phyloP scores from a whole-genome alignment of 2,329 filamentous ascomycete species.

The Gaeumannomyces tritici region DNA sequence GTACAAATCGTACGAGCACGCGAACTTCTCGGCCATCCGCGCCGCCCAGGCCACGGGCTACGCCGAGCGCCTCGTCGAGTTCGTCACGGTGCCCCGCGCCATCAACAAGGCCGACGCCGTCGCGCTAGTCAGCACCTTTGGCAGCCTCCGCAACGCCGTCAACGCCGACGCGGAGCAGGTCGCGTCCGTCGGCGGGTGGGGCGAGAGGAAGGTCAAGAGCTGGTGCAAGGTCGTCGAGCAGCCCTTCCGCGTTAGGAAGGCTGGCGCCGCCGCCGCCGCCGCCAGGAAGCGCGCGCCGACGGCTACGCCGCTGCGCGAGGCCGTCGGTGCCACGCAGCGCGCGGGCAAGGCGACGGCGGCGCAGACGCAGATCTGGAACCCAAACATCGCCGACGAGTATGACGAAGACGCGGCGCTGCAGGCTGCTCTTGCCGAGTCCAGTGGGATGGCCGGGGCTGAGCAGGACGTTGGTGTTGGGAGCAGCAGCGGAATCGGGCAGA shows the following conservation, averaged over 20 bases:
- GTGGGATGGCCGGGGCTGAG: conserved; percentile 23
- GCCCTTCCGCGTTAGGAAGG: conserved; percentile 69
- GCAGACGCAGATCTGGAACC: conserved; percentile 28
- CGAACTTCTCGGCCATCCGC: conserved; percentile 68
- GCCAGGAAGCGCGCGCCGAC: conserved; percentile 7
- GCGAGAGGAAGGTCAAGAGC: conserved; percentile 83
- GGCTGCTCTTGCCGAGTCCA: conserved; percentile 36
- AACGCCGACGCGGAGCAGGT: conserved; percentile 85
- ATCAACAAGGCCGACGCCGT: conserved; percentile 95
- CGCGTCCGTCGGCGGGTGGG: conserved; percentile 80
- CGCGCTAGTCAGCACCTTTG: conserved; percentile 83
- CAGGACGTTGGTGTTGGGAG: conserved; percentile 5
- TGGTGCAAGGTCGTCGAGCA: conserved; percentile 79
- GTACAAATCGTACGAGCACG: conserved; percentile 90
- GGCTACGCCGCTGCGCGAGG: conserved; percentile 28
- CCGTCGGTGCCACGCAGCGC: conserved; percentile 12
- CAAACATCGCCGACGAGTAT: conserved; percentile 26
- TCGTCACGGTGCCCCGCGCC: conserved; percentile 79
- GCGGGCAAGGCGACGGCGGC: conserved; percentile 5
- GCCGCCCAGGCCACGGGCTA: conserved; percentile 79
- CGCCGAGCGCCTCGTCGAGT: conserved; percentile 79
- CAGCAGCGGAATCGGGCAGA: conserved; percentile 2
- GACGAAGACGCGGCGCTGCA: conserved; percentile 40
- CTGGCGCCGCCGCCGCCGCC: conserved; percentile 20
- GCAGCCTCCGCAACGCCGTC: conserved; percentile 74